Base-by-base conservation (phyloP, 768 basidiomycete species). In the Tylopilus vinaceipallidus region DNA sequence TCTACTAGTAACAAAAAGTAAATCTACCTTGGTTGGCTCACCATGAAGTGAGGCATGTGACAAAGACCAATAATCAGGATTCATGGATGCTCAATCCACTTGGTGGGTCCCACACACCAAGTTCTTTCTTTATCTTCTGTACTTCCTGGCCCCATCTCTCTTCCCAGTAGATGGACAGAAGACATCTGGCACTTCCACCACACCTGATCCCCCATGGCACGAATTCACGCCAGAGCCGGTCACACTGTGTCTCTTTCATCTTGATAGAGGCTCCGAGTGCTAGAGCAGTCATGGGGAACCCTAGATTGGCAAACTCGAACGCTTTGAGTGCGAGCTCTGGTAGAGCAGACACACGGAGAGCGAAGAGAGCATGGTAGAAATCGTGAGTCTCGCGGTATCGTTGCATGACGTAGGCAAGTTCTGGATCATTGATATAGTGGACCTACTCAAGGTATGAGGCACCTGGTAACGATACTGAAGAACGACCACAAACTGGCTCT, bases 311-410 rank as follows among this genome's bases (percentile, higher is more conserved):
- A 50, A 95, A 88, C 68, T 98, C 97, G 60, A 98, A 93, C 58
- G 82, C 86, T 65, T 99, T 99, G 67, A 98, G 81, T 1, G 93
- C 91, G 26, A 99, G 78, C 66, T 99, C 97, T 40, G 88, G 91
- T 49, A 88, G 82, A 61, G 95, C 88, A 53, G 85, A 86, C 50
- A 98, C 92, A 0, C 93, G 94, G 9, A 98, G 77, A 58, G 83
- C 83, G 72, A 84, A 84, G 52, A 98, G 79, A 61, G 90, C 91
- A 64, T 99, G 97, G 64, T 98, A 97, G 58, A 98, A 87, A 71
- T 99, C 95, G 70, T 99, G 97, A 55, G 89, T 95, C 72, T 99
- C 95, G 22, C 95, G 86, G 67, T 98, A 99, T 43, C 95, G 86
- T 58, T 95, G 91, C 88, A 99, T 92, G 47, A 98, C 90, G 68